Percentiles rank a stretch among this genome's conserved stretches.
phyloP scores from a whole-genome alignment of 225 moss, liverwort and hornwort species.

The Lunularia cruciata region DNA sequence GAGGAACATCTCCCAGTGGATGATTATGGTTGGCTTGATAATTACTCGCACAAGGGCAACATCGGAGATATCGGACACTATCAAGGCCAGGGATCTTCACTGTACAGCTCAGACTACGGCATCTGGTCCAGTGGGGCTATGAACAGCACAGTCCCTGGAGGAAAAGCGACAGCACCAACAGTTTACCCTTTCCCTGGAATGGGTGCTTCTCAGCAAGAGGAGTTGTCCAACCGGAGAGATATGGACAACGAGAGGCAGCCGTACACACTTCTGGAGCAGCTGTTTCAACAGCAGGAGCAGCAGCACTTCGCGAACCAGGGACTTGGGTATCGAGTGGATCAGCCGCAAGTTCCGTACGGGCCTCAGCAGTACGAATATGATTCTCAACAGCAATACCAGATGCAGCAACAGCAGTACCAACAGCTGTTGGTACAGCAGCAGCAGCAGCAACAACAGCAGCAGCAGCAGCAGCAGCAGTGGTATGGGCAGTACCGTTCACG shows the following conservation, averaged over 20 bases:
- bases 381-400: slow-evolving; percentile 57
- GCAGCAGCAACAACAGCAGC: slow-evolving; percentile 67
- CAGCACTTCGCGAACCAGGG: slow-evolving; percentile 42
- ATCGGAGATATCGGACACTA: slow-evolving; percentile 56
- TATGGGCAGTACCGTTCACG: slow-evolving; percentile 84
- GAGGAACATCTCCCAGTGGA: slow-evolving; percentile 63
- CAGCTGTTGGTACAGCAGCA: slow-evolving; percentile 62
- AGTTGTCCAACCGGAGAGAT: slow-evolving; percentile 10
- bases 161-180: slow-evolving; percentile 51
- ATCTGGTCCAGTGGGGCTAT: slow-evolving; percentile 79
- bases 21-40: slow-evolving; percentile 98
- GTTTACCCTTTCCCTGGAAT: slow-evolving; percentile 73
- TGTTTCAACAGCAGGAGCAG: slow-evolving; percentile 57
- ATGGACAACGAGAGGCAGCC: slow-evolving; percentile 36
- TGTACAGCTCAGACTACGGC: slow-evolving; percentile 64
- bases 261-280: slow-evolving; percentile 44
- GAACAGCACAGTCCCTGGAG: slow-evolving; percentile 45
- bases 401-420: slow-evolving; percentile 78
- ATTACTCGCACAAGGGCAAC: slow-evolving; percentile 64
- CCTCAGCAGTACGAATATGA: slow-evolving; percentile 55
- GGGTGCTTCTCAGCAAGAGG: slow-evolving; percentile 54
- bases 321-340: slow-evolving; percentile 42
- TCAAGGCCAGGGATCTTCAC: slow-evolving; percentile 63
- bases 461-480: slow-evolving; percentile 73
- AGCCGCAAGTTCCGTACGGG: slow-evolving; percentile 43